A percentile compares a stretch with the other conserved stretches of the same genome.
Evolutionary conservation across 192 early-diverging fungal genomes (phyloP).

Genomic region (Rhizoclosmatium globosum): DNA sequence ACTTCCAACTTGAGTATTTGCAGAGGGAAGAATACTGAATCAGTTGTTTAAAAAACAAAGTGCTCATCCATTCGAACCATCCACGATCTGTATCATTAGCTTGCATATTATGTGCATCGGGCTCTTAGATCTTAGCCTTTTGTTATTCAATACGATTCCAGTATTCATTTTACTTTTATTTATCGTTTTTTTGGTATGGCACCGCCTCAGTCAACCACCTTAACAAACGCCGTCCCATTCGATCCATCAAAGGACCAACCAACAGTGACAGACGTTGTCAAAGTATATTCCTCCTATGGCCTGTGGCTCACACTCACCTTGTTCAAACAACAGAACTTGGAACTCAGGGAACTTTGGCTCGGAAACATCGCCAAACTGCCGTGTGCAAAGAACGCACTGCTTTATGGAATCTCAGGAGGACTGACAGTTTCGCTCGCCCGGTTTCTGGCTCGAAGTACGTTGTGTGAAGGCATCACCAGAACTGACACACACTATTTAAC

Average conservation of each 20-base stretch:
- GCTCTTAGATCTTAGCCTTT: too few species aligned
- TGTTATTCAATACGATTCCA: too few species aligned
- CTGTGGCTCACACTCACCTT: background rate
- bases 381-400: constrained; percentile 33
- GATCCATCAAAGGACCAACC: constrained; percentile 18
- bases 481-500: too few species aligned
- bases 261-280: constrained; percentile 2
- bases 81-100: too few species aligned
- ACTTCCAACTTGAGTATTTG: too few species aligned
- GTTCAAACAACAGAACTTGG: constrained; percentile 15
- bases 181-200: too few species aligned
- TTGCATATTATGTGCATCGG: too few species aligned
- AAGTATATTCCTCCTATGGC: background rate
- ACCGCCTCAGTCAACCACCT: too few species aligned
- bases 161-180: too few species aligned
- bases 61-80: too few species aligned
- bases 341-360: constrained; percentile 23
- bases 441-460: constrained; percentile 20
- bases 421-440: constrained; percentile 13
- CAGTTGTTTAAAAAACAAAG: too few species aligned
- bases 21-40: too few species aligned
- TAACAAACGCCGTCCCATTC: constrained; percentile 15
- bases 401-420: constrained; percentile 35
- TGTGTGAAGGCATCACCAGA: background rate
- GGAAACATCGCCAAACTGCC: constrained; percentile 20